Conservation (phyloP, 139 green algal genomes). For the Raphidocelis subcapitata region DNA sequence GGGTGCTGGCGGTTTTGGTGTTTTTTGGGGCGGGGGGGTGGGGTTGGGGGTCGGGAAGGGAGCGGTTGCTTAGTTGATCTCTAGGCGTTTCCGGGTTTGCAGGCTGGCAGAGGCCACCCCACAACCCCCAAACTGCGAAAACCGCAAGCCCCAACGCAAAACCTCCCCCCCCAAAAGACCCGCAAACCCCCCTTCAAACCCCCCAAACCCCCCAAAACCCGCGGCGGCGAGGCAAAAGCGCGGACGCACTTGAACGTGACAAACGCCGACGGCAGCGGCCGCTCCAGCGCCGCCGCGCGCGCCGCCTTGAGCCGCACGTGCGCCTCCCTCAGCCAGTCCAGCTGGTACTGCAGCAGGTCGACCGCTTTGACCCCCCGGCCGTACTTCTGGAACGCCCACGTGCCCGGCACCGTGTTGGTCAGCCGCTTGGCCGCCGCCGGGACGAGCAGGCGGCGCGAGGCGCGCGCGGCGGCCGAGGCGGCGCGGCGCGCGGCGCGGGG, state of each 20-base stretch:
- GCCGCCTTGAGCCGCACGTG: neutral
- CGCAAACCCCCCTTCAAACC: neutral
- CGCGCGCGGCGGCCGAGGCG: no score
- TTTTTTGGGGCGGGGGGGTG: neutral
- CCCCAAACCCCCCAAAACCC: neutral
- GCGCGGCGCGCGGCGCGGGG: no score
- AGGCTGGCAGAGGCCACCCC: no score
- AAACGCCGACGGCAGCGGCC: conserved; percentile 43
- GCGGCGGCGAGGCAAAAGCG: neutral
- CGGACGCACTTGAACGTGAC: conserved; percentile 51
- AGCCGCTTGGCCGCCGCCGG: no score
- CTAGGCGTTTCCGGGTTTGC: no score
- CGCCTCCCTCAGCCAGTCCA: neutral
- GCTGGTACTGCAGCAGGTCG: conserved; percentile 10
- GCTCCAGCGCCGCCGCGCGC: neutral
- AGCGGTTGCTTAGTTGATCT: no score
- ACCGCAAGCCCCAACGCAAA: no score
- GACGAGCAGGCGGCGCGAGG: no score
- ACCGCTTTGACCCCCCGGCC: neutral
- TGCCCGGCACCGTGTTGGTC: no score
- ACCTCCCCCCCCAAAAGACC: neutral
- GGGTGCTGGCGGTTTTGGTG: conserved; percentile 10
- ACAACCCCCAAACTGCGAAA: no score
- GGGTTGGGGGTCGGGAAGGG: neutral
- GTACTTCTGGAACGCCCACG: neutral